Evolutionary conservation across 345 rosid genomes (phyloP).

Genomic region (Murraya koenigii): DNA sequence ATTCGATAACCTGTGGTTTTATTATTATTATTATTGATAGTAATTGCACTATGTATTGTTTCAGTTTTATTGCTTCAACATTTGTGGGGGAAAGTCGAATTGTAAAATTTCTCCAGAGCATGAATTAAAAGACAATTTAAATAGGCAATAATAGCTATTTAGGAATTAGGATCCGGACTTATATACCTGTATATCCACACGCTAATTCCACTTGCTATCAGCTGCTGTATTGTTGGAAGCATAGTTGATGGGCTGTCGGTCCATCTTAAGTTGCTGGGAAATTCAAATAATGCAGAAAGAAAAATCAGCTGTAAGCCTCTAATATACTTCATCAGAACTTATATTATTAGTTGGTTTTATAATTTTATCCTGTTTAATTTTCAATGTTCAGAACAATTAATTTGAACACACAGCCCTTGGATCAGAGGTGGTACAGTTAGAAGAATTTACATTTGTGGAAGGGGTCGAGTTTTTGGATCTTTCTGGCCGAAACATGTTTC

Average conservation of each 20-base stretch:
- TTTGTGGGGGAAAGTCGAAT: background rate
- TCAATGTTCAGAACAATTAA: background rate
- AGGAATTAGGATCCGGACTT: background rate
- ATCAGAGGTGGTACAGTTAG: background rate
- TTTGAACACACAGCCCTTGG: background rate
- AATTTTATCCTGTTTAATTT: too few relatives aligned
- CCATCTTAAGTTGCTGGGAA: constrained; percentile 24
- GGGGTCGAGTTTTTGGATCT: background rate
- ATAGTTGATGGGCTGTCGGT: constrained; percentile 31
- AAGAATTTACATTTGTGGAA: background rate
- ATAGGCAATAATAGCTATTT: background rate
- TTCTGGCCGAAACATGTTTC: background rate
- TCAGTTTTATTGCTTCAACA: background rate
- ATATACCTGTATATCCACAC: constrained; percentile 48
- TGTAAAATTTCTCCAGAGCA: background rate
- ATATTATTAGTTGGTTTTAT: background rate
- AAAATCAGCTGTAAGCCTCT: background rate
- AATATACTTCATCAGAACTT: background rate
- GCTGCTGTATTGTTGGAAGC: constrained; percentile 34
- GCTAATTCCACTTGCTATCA: constrained; percentile 32
- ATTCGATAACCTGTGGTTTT: background rate
- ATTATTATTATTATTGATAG: too few relatives aligned
- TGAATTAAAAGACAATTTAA: background rate
- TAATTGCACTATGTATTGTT: background rate
- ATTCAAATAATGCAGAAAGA: background rate